Percentiles rank a stretch among this genome's conserved stretches.
Conservation (phyloP, 176 grass and related monocot species). For the Elymus sibiricus region DNA sequence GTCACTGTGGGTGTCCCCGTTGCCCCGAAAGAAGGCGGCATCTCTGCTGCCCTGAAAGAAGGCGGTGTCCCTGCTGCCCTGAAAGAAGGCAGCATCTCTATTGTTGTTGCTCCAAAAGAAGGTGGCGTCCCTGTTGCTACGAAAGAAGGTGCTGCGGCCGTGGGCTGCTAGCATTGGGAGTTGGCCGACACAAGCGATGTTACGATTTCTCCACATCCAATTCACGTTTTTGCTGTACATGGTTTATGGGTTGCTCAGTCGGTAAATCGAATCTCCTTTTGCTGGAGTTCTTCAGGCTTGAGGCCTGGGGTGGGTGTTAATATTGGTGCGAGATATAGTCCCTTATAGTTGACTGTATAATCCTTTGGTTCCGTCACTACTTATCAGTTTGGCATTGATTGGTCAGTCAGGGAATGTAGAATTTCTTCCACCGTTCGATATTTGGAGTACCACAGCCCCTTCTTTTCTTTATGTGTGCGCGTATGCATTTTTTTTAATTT, state of each 20-base stretch:
- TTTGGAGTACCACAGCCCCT: neutral
- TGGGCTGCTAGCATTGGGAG: slow-evolving; percentile 51
- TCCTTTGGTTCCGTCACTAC: slow-evolving; percentile 13
- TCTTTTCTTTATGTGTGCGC: too few species aligned
- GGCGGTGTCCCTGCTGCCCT: neutral
- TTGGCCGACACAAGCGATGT: slow-evolving; percentile 5
- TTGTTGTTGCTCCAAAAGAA: slow-evolving; percentile 49
- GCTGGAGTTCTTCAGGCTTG: slow-evolving; percentile 26
- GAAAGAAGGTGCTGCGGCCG: neutral
- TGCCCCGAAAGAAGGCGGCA: slow-evolving; percentile 58
- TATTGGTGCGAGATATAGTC: slow-evolving; percentile 41
- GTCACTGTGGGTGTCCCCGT: slow-evolving; percentile 52
- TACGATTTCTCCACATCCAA: slow-evolving; percentile 3
- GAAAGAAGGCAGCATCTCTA: neutral
- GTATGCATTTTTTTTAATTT: neutral
- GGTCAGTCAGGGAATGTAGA: slow-evolving; percentile 32
- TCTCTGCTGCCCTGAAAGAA: slow-evolving; percentile 63
- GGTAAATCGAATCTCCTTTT: slow-evolving; percentile 11
- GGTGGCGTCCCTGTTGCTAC: neutral
- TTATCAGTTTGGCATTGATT: slow-evolving; percentile 27
- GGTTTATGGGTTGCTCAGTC: slow-evolving; percentile 34
- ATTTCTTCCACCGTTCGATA: slow-evolving; percentile 20
- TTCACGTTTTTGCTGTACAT: slow-evolving; percentile 55
- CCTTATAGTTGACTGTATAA: slow-evolving; percentile 29
- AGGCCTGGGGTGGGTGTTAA: slow-evolving; percentile 29